Evolutionary conservation across 2,329 filamentous ascomycete species (phyloP), one percentile per base, ranked within the genome.

Genomic region (Plectosphaerella plurivora): DNA sequence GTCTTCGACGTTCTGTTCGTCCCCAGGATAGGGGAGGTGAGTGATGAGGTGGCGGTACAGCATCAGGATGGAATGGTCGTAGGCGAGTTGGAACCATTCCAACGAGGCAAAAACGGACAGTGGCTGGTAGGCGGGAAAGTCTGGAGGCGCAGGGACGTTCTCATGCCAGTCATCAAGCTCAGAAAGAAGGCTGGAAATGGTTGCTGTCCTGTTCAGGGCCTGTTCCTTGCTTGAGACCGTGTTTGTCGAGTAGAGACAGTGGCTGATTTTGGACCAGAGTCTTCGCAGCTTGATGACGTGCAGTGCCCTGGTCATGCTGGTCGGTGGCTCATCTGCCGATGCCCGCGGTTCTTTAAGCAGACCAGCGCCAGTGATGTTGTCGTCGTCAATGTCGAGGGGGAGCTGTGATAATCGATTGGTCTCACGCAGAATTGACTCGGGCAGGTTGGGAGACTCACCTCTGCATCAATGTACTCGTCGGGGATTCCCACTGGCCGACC

Each of bases 71-170:
- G 69, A 67, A 51, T 73, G 64, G 51, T 71, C 56, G 46, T 72
- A 72, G 1, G 66, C 67, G 1, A 73, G 59, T 3, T 62, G 53
- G 46, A 73, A 73, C 70, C 70, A 73, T 12, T 65, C 63, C 6
- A 53, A 53, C 1, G 69, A 70, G 0, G 68, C 63, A 53, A 70
- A 73, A 2, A 69, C 63, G 1, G 65, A 65, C 4, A 65, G 52
- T 8, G 57, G 54, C 20, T 55, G 49, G 46, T 49, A 52, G 20
- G 59, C 55, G 2, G 64, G 62, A 11, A 59, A 55, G 18, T 57
- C 52, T 22, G 54, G n/a, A 10, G 16, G 11, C 11, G 11, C n/a
- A 18, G 41, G 41, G 5, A 44, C 18, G n/a, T 7, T 44, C n/a
- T 18, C 24, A 35, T 58, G 53, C 64, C 65, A 64, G 25, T 60